phyloP scores from a whole-genome alignment of 768 basidiomycete species.

The Terana coerulea region DNA sequence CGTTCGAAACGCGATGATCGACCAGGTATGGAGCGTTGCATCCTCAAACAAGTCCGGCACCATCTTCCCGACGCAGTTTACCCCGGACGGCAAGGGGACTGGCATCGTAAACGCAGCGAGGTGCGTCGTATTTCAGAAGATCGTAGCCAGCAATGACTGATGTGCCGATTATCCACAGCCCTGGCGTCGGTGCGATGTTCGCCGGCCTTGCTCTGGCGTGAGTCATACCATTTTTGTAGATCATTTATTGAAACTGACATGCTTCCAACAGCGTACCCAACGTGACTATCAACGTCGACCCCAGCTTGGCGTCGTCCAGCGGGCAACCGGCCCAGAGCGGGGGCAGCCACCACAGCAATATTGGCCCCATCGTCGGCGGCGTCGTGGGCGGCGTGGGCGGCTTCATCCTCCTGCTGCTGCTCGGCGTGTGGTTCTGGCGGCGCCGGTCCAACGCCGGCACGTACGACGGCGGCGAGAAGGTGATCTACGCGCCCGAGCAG shows the following conservation, averaged over 20 bases:
- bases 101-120: too few relatives aligned
- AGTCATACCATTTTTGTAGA: not conserved
- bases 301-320: not conserved
- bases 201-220: constrained; percentile 21
- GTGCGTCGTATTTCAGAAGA: too few relatives aligned
- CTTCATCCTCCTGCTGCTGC: constrained; percentile 3
- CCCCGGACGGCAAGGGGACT: not conserved
- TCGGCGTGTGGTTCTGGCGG: constrained; percentile 9
- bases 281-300: not conserved
- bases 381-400: constrained; percentile 12
- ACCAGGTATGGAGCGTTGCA: not conserved
- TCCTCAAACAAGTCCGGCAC: not conserved
- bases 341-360: not conserved
- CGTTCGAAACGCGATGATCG: constrained; percentile 9
- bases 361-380: constrained; percentile 13
- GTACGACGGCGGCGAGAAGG: not conserved
- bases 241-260: not conserved
- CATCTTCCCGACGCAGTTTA: not conserved
- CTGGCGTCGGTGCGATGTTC: constrained; percentile 21
- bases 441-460: not conserved
- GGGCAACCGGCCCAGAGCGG: not conserved
- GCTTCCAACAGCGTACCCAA: constrained; percentile 7
- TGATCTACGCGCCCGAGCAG: not conserved
- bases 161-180: too few relatives aligned
- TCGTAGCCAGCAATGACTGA: too few relatives aligned